A percentile compares a stretch with the other conserved stretches of the same genome.
Evolutionary conservation across 768 basidiomycete genomes (phyloP).

Genomic region (Auricularia cornea): DNA sequence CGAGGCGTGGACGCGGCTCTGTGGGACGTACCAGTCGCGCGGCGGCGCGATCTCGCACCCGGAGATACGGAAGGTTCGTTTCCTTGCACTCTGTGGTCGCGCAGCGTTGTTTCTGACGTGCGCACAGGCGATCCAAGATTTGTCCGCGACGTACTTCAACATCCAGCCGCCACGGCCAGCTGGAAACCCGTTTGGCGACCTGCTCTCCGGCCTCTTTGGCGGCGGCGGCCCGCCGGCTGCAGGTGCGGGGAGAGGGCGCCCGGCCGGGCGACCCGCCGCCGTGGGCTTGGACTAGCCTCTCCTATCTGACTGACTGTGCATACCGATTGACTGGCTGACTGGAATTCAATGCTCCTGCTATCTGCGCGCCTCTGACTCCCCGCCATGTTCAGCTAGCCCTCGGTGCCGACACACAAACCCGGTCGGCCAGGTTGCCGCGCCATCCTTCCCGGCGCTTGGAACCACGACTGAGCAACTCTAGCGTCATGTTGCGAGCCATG

Average conservation of each 20-base stretch:
- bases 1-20: conserved; percentile 79
- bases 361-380: too few species aligned
- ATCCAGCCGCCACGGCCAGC: conserved; percentile 68
- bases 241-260: not conserved
- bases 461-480: too few species aligned
- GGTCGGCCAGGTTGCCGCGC: too few species aligned
- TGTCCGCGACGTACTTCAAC: conserved; percentile 75
- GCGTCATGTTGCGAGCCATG: too few species aligned
- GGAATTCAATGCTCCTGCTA: too few species aligned
- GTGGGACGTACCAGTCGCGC: conserved; percentile 72
- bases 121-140: conserved; percentile 53
- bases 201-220: conserved; percentile 84
- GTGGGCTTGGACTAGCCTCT: conserved; percentile 1
- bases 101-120: not conserved
- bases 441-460: too few species aligned
- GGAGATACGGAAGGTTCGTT: conserved; percentile 56
- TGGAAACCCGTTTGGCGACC: conserved; percentile 77
- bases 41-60: conserved; percentile 52
- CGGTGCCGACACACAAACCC: too few species aligned
- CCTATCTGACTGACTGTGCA: not conserved
- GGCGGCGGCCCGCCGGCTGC: conserved; percentile 33
- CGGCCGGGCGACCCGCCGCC: not conserved
- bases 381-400: too few species aligned
- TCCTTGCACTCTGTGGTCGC: conserved; percentile 6
- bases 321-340: too few species aligned